A percentile compares a stretch with the other conserved stretches of the same genome.
Evolutionary conservation across 352 stramenopile species (phyloP).

Genomic region (Globisporangium nagaii): DNA sequence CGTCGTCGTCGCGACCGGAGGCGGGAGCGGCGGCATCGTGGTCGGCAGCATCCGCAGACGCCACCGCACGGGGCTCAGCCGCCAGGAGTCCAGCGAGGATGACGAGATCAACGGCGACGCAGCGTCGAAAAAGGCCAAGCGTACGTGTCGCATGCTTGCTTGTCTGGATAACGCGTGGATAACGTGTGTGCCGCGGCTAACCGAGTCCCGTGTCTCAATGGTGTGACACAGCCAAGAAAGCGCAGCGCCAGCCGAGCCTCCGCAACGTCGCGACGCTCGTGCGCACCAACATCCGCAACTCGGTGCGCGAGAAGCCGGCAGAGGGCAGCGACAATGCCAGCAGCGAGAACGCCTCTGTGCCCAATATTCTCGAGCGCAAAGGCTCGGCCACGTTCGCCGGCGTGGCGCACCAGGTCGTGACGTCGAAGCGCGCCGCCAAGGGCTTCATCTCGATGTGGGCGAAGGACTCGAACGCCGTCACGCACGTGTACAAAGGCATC

Average conservation of each 20-base stretch:
- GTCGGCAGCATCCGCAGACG: constrained; percentile 5
- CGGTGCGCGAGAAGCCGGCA: constrained; percentile 7
- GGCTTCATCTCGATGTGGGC: constrained; percentile 79
- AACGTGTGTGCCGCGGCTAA: constrained; percentile 15
- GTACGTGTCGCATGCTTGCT: not conserved
- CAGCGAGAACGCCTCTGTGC: not conserved
- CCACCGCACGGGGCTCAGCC: constrained; percentile 2
- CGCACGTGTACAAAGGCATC: constrained; percentile 75
- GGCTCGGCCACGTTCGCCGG: constrained; percentile 50
- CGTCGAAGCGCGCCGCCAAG: constrained; percentile 54
- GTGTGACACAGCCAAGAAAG: constrained; percentile 20
- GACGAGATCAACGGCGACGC: not conserved
- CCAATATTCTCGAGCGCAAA: constrained; percentile 15
- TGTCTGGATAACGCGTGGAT: not conserved
- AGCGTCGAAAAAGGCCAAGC: constrained; percentile 6
- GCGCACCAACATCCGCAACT: constrained; percentile 51
- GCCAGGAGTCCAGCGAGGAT: constrained; percentile 28
- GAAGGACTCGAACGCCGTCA: constrained; percentile 29
- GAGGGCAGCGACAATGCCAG: constrained; percentile 4
- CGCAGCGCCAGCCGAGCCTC: constrained; percentile 37
- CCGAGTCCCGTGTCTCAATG: no score
- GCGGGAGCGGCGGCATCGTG: constrained; percentile 6
- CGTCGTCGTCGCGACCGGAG: not conserved
- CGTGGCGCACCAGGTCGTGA: constrained; percentile 72
- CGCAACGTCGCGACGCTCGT: constrained; percentile 61